Evolutionary conservation across 495 filamentous ascomycete species (phyloP), one percentile per base, ranked within the genome.

Genomic region (Cercophora samala): DNA sequence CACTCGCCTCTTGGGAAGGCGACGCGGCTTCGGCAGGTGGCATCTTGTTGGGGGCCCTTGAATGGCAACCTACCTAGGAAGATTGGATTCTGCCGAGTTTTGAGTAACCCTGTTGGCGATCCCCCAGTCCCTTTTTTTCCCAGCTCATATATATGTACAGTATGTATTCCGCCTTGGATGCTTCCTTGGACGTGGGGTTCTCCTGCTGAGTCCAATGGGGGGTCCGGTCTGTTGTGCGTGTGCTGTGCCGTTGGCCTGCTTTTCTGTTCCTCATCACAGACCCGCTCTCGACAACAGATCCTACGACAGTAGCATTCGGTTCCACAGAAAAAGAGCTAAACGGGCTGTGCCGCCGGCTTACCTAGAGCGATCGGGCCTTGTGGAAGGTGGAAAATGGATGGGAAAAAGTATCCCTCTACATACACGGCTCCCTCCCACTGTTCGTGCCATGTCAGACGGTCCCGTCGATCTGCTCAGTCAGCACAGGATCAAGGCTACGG

Each of bases 221-320:
- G 29, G 29, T 32, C 29, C 29, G 29, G 29, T 32, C 29, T 18
- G 53, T n/a, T 55, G 18, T 23, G 54, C 23, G 53, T 13, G 53
- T 58, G 54, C 54, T 58, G 54, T 13, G 54, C 54, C 54, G 54
- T 58, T 58, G 54, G 54, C 19, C 23, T 58, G 54, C 54, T 58
- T 58, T 46, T 18, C 37, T 13, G 2, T 46, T 9, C 37, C 5
- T 46, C 37, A 46, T 46, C 37, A 46, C 37, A 32, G 53, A 55
- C 21, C 53, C 53, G 53, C 17, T 55, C 53, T n/a, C 53, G 13
- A n/a, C 53, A 19, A 58, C 19, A 58, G 54, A 24, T 21, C 23
- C 19, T 58, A 46, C 37, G 37, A 46, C 37, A 46, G 37, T 46
- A 46, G 37, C 54, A 58, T 58, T 58, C 19, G 54, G 54, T 58